These are phyloP conservation scores for Papiliotrema terrestris DNA, from an alignment of 1,284 basidiomycete species.

Conservation along the genomic window DNA sequence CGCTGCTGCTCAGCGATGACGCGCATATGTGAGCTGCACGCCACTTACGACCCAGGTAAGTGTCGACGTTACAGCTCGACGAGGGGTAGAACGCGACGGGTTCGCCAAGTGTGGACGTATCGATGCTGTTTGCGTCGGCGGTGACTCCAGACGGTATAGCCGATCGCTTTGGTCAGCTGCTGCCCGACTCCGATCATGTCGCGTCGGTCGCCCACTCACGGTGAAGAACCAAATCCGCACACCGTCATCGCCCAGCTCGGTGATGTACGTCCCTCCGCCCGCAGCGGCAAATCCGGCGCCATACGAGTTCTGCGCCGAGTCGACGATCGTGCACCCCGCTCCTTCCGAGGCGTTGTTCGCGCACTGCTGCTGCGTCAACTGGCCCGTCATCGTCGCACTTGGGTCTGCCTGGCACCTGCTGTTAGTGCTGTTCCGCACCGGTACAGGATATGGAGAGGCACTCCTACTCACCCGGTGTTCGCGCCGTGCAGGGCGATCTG, in stretches of 20 bases:
- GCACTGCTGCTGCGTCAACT: slow-evolving; percentile 33
- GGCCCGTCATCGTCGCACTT: slow-evolving; percentile 16
- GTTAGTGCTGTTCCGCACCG: too few relatives aligned
- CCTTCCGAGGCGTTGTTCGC: slow-evolving; percentile 49
- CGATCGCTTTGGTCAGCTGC: slow-evolving; percentile 50
- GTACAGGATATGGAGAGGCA: not conserved
- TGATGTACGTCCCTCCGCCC: slow-evolving; percentile 68
- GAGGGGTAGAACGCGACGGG: slow-evolving; percentile 67
- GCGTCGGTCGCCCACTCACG: slow-evolving; percentile 50
- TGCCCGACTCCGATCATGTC: not conserved
- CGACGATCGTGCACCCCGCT: slow-evolving; percentile 61
- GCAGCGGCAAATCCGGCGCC: slow-evolving; percentile 62
- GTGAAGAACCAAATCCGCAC: slow-evolving; percentile 71
- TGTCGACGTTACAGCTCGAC: slow-evolving; percentile 58
- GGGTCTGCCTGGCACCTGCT: not conserved
- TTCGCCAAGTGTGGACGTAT: slow-evolving; percentile 62
- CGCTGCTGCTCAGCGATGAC: slow-evolving; percentile 21
- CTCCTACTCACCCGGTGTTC: slow-evolving; percentile 13
- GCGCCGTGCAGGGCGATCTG: slow-evolving; percentile 43
- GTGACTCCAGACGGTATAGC: slow-evolving; percentile 59
- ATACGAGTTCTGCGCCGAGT: slow-evolving; percentile 58
- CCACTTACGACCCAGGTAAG: slow-evolving; percentile 56
- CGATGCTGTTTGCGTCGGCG: slow-evolving; percentile 56
- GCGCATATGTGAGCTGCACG: not conserved
- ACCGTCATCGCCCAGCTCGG: slow-evolving; percentile 58